These are phyloP conservation scores for Rhizophagus prolifer DNA, from an alignment of 192 early-diverging fungal genomes.

Conservation along the genomic window DNA sequence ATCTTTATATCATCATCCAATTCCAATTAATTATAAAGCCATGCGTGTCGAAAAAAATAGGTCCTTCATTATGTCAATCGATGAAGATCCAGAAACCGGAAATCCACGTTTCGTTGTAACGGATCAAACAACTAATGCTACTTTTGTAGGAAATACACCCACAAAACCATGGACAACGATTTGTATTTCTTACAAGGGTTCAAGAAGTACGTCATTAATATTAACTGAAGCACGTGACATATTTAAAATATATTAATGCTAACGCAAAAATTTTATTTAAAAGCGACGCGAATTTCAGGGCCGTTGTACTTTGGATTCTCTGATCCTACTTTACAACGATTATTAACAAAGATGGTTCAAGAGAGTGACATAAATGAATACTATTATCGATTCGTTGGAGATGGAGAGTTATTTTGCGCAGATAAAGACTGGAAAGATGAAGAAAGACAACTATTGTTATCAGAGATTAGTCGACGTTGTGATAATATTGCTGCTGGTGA, in stretches of 20 bases:
- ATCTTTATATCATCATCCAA: slow-evolving; percentile 5
- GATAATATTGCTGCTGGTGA: background rate
- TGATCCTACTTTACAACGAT: slow-evolving; percentile 36
- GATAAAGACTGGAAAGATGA: slow-evolving; percentile 1
- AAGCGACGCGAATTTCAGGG: slow-evolving; percentile 52
- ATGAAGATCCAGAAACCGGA: background rate
- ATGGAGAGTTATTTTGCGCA: background rate
- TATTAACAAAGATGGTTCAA: slow-evolving; percentile 4
- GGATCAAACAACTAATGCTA: background rate
- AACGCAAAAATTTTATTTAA: slow-evolving; percentile 35
- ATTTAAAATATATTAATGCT: background rate
- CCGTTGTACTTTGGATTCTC: slow-evolving; percentile 60
- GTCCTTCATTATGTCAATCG: slow-evolving; percentile 1
- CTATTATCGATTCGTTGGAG: slow-evolving; percentile 5
- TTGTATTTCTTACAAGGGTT: background rate
- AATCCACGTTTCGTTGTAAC: slow-evolving; percentile 2
- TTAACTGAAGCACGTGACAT: background rate
- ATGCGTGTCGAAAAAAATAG: background rate
- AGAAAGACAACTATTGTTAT: background rate
- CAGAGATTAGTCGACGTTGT: background rate
- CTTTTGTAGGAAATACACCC: background rate
- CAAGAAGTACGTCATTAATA: background rate
- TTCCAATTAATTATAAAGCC: slow-evolving; percentile 6
- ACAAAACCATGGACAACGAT: slow-evolving; percentile 4
- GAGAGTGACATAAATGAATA: background rate